Evolutionary conservation across 129 eudicot species (phyloP).

Genomic region (Tagetes erecta): DNA sequence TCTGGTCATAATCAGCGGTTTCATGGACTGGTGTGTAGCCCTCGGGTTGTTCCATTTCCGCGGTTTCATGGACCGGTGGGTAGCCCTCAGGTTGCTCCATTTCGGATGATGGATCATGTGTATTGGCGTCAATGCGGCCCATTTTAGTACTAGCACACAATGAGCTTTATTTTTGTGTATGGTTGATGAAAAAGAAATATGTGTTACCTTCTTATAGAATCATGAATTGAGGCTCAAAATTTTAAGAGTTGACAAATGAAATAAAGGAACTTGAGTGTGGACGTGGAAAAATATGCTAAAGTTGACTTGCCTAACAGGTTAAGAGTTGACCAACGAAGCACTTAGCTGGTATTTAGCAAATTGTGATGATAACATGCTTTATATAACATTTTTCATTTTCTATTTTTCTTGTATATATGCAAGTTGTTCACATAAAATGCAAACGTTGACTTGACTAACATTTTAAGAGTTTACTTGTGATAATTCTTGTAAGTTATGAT

Average conservation of each 20-base stretch:
- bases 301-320: slow-evolving; percentile 21
- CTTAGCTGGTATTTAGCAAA: not conserved
- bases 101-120: slow-evolving; percentile 13
- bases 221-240: too few species aligned
- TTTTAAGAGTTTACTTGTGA: too few species aligned
- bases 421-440: not conserved
- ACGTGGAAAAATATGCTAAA: not conserved
- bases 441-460: too few species aligned
- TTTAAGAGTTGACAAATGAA: too few species aligned
- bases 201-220: not conserved
- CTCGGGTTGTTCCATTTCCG: too few species aligned
- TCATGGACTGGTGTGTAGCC: not conserved
- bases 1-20: not conserved
- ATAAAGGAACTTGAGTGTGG: slow-evolving; percentile 4
- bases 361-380: not conserved
- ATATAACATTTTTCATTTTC: not conserved
- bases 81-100: slow-evolving; percentile 23
- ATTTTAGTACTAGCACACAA: not conserved
- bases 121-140: slow-evolving; percentile 24
- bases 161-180: not conserved
- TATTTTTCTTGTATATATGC: not conserved
- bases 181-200: not conserved
- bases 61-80: slow-evolving; percentile 19
- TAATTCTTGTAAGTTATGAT: too few species aligned
- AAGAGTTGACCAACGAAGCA: slow-evolving; percentile 8